Evolutionary conservation across 805 yeast genomes (phyloP), one percentile per base, ranked within the genome.

Genomic region (Diddensiella caesifluorescens): DNA sequence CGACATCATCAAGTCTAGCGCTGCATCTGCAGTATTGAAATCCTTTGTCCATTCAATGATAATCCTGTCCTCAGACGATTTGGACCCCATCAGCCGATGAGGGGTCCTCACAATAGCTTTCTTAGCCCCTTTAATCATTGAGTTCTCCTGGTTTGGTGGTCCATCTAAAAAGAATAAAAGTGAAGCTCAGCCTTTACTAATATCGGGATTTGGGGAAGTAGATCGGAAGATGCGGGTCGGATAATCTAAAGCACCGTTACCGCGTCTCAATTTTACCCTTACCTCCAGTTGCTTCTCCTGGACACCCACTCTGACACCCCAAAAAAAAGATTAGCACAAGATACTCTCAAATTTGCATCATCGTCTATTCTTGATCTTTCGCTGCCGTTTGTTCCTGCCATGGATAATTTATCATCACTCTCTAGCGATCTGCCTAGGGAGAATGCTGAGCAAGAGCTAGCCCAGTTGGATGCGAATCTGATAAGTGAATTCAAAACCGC

Each of bases 91-190:
- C 13, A 62, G 46, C 19, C 59, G 52, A 46, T 62, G 67, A 15
- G 67, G 67, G 2, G 65, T 52, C 31, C 67, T 51, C 35, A 52
- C 60, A 26, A 62, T 50, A 22, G 65, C 66, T 47, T 62, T 62
- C 39, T 57, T 57, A 22, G 64, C 54, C 20, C 67, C 67, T 37
- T 56, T 56, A 22, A 61, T 39, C 51, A 53, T 52, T 13, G 36
- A 29, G 2, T 23, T 23, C 12, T 23, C 12, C 12, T 23, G 27
- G 10, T 12, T n/a, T n/a, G n/a, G n/a, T n/a, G n/a, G n/a, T n/a
- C n/a, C n/a, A n/a, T n/a, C n/a, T n/a, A n/a, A n/a, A n/a, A n/a
- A n/a, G n/a, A n/a, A n/a, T n/a, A n/a, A n/a, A n/a, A n/a, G n/a
- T n/a, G n/a, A n/a, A n/a, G n/a, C n/a, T n/a, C n/a, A n/a, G n/a